Percentiles rank a stretch among this genome's conserved stretches.
These are phyloP conservation scores for Exophiala aquamarina DNA, from an alignment of 2,329 filamentous ascomycete species.

Conservation along the genomic window DNA sequence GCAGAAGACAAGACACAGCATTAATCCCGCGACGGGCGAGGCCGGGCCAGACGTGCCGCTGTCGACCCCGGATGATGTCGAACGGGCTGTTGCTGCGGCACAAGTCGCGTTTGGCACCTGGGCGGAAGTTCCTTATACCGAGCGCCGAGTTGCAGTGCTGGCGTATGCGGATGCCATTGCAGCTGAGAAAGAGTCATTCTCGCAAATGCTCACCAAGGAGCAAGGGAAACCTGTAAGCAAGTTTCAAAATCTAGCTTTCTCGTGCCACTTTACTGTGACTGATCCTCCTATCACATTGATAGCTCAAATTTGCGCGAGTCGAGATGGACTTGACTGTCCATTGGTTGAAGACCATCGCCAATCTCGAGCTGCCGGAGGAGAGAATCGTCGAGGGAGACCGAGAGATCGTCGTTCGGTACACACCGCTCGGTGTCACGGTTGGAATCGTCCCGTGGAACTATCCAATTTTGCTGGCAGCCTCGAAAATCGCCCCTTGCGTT, in stretches of 20 bases:
- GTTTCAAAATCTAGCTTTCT: neutral
- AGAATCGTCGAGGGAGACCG: constrained; percentile 17
- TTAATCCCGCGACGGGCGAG: constrained; percentile 51
- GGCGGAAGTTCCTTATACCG: constrained; percentile 36
- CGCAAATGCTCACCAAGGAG: constrained; percentile 39
- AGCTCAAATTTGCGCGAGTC: constrained; percentile 2
- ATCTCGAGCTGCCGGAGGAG: constrained; percentile 37
- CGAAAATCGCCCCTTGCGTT: constrained; percentile 51
- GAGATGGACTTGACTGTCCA: neutral
- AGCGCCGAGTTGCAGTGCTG: constrained; percentile 32
- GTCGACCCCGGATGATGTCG: constrained; percentile 47
- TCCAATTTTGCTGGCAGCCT: constrained; percentile 38
- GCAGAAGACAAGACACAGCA: neutral
- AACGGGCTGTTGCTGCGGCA: constrained; percentile 49
- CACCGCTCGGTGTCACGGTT: constrained; percentile 40
- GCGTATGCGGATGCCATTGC: constrained; percentile 35
- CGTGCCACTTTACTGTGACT: too few species aligned
- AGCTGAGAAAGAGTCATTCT: constrained; percentile 33
- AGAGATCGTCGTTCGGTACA: constrained; percentile 36
- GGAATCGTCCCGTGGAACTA: constrained; percentile 63
- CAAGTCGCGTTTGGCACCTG: constrained; percentile 48
- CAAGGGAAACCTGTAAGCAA: constrained; percentile 34
- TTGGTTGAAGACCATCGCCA: constrained; percentile 26
- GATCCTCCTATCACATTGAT: too few species aligned
- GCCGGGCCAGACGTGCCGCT: constrained; percentile 52